Percentiles rank a stretch among this genome's conserved stretches.
phyloP scores from a whole-genome alignment of 352 stramenopile species.

The Thraustochytrium striatum region DNA sequence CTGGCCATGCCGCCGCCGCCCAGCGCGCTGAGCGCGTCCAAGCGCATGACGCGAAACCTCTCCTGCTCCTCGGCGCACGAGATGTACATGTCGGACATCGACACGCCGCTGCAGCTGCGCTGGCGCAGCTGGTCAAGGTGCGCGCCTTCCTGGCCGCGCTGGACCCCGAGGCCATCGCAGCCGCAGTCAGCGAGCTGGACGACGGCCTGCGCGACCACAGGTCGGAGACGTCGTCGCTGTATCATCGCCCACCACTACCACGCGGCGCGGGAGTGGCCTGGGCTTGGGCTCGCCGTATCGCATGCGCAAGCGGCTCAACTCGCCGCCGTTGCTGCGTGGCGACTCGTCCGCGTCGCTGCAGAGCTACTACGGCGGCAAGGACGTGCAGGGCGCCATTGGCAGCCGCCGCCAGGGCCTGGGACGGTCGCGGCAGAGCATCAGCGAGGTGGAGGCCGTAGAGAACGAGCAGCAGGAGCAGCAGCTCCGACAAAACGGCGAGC shows the following conservation, averaged over 20 bases:
- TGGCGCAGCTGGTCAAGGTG: background rate
- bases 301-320: background rate
- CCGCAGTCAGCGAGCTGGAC: background rate
- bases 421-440: background rate
- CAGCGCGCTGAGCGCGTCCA: too few species aligned
- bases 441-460: background rate
- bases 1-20: too few species aligned
- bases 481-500: background rate
- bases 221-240: constrained; percentile 22
- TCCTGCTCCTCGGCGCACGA: constrained; percentile 20
- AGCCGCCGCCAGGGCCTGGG: background rate
- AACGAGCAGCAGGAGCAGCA: background rate
- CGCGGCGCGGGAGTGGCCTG: background rate
- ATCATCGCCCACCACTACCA: constrained; percentile 1
- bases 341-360: background rate
- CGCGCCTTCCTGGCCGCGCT: constrained; percentile 10
- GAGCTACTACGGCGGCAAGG: background rate
- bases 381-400: background rate
- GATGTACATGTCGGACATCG: background rate
- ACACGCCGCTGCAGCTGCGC: constrained; percentile 28
- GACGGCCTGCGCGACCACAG: background rate
- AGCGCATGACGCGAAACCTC: constrained; percentile 30
- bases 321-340: background rate
- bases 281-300: background rate
- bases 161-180: background rate